Evolutionary conservation across 2,329 filamentous ascomycete genomes (phyloP), one percentile per base, ranked within the genome.

Genomic region (Tympanopsis confertula): DNA sequence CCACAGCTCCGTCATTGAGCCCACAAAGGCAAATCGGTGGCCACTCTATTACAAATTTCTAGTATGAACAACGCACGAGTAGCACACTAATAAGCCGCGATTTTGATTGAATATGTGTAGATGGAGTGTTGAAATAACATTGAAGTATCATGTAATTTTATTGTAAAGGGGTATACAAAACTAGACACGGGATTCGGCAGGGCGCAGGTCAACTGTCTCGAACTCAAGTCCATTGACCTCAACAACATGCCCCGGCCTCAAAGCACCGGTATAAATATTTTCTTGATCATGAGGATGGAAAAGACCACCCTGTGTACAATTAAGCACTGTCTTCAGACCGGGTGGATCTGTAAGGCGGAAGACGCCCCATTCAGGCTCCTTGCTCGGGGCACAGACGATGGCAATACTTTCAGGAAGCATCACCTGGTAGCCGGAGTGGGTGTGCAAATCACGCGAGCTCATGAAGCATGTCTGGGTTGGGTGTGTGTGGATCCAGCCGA

Each of bases 401-500:
- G 91, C 91, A 44, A 98, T 87, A 49, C 86, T 93, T 65, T 98
- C 91, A 1, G 87, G 82, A 61, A 96, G 74, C 86, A 95, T 95
- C 42, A 91, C 79, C 59, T 98, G 91, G 55, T 95, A 96, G 10
- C 87, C 87, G 3, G 81, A 80, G 53, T 94, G 89, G 0, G 93
- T 98, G 54, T 98, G 91, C 46, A 96, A 55, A 53, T 98, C 91
- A 36, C 89, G 70, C 36, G 83, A 91, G 54, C 86, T 94, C 85
- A 98, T 93, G 56, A 98, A 98, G 58, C 91, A 98, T 0, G 86
- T 93, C 61, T 98, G 91, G 0, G 82, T 86, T 0, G 91, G 91
- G 56, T 98, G 91, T 0, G 91, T 98, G 55, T 98, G 91, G 43
- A 98, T 98, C 91, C 91, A 98, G 28, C 89, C 89, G 4, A 94